Evolutionary conservation across 1,139 yeast genomes (phyloP), one percentile per base, ranked within the genome.

Genomic region (Taphrina pruni): DNA sequence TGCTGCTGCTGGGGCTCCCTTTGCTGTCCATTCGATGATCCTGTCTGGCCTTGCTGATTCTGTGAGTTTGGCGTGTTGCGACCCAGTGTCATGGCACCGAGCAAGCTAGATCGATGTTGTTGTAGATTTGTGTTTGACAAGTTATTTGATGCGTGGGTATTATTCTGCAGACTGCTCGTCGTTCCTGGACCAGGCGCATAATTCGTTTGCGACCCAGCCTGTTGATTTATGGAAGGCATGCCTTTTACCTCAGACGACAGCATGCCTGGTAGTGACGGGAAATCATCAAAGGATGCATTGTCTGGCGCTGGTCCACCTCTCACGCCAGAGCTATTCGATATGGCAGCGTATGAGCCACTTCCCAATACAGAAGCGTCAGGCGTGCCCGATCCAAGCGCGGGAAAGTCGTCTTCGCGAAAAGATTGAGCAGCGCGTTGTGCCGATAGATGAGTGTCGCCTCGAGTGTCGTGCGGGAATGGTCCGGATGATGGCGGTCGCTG

Each of bases 71-170:
- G 67, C 14, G 67, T 64, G 32, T 45, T 36, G 6, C 67, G 67
- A 9, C 67, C 67, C n/a, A 43, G 39, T 12, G 67, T 64, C 67
- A 64, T 64, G 56, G 61, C 67, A 9, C 67, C 67, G 11, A 64
- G 46, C 36, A 64, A 35, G 20, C 61, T 43, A 32, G 60, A 54
- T 7, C 67, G 67, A 55, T 64, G 67, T 43, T 56, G 61, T 46
- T 64, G 67, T 32, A 64, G 32, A 26, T 45, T 58, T 7, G 62
- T 21, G 32, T 58, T 58, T n/a, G 39, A 5, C 52, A 58, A 1
- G 11, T 38, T 12, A 20, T 60, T 46, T 26, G 60, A 7, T 52
- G 26, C 48, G 11, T 55, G 60, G 21, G 39, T 7, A 45, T 17
- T 35, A 38, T 50, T 17, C 26, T 45, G n/a, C 26, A 35, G 4